Conservation (phyloP, 2,329 filamentous ascomycete species). For the Trichoderma citrinoviride region DNA sequence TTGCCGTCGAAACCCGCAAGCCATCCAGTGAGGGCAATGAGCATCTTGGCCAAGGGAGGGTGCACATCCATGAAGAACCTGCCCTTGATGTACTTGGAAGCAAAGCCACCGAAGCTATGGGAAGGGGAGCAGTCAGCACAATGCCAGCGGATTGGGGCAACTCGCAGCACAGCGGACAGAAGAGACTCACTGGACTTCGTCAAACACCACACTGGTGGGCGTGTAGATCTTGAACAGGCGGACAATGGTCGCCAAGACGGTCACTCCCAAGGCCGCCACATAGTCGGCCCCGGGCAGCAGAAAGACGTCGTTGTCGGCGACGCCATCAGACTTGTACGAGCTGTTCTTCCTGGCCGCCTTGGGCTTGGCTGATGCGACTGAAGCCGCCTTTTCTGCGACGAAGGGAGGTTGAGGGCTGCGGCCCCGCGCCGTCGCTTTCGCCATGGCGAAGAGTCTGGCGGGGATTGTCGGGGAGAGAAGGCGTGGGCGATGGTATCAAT, state of each 20-base stretch:
- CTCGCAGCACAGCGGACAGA: background rate
- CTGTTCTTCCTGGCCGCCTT: slow-evolving; percentile 41
- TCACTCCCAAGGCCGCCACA: slow-evolving; percentile 69
- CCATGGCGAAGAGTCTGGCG: slow-evolving; percentile 32
- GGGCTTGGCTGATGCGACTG: slow-evolving; percentile 31
- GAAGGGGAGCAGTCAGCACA: background rate
- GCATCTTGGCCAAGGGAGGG: slow-evolving; percentile 90
- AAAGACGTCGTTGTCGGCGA: slow-evolving; percentile 89
- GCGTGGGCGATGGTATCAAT: background rate
- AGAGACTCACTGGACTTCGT: slow-evolving; percentile 89
- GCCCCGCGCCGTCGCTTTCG: slow-evolving; percentile 35
- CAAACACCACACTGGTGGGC: slow-evolving; percentile 93
- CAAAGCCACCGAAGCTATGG: slow-evolving; percentile 89
- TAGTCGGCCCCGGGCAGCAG: slow-evolving; percentile 82
- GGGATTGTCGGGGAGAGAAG: background rate
- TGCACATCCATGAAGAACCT: slow-evolving; percentile 99
- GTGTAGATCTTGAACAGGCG: slow-evolving; percentile 95
- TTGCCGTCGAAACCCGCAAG: slow-evolving; percentile 90
- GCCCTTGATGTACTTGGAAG: slow-evolving; percentile 98
- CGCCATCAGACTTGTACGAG: slow-evolving; percentile 73
- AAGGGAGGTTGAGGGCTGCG: slow-evolving; percentile 38
- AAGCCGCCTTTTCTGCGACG: slow-evolving; percentile 23
- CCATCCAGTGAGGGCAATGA: slow-evolving; percentile 93
- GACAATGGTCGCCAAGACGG: slow-evolving; percentile 72
- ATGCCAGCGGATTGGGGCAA: background rate